Base-by-base conservation (phyloP, 129 eudicot species). In the Saposhnikovia divaricata region DNA sequence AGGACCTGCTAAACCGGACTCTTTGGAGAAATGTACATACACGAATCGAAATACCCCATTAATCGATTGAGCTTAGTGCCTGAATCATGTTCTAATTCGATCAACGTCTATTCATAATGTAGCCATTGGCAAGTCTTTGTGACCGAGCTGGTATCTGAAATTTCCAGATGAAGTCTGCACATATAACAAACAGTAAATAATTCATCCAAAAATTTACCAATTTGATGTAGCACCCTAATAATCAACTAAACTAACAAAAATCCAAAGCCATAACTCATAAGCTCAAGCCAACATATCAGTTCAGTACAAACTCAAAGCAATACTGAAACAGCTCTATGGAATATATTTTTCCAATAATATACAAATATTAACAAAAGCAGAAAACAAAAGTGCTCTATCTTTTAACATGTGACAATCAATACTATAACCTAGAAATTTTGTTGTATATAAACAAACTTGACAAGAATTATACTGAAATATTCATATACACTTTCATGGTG, bases 101-200 rank as follows among this genome's bases (percentile, higher is more conserved):
- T 82, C 45, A 59, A 65, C 34, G 34, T 31, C 76, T 51, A 43
- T 63, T 87, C 81, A 88, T 47, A 86, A 80, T 65, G 79, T 83
- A 37, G 80, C 84, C 80, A 79, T 83, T 46, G 78, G 57, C n/a
- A 57, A 70, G 57, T 82, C 81, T 79, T 83, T 84, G 39, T 74
- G 80, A 76, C 81, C 81, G 15, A 75, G 78, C 74, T 83, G 84
- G 80, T 77, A 78, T 45, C 81, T 83, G 10, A 87, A 80, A 78
- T 89, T 83, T 74, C 88, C 82, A 70, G 77, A 75, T 57, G 72
- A 74, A 57, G 63, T 88, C 97, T 92, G 91, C 84, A 83, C 11
- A 83, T 44, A 18, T 74, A 48, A 82, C 76, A 28, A 14, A 6
- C 46, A 70, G 6, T 6, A 47, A 68, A 45, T 16, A 16, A 23